A percentile compares a stretch with the other conserved stretches of the same genome.
These are phyloP conservation scores for Monilinia aucupariae DNA, from an alignment of 2,329 filamentous ascomycete species.

Conservation along the genomic window DNA sequence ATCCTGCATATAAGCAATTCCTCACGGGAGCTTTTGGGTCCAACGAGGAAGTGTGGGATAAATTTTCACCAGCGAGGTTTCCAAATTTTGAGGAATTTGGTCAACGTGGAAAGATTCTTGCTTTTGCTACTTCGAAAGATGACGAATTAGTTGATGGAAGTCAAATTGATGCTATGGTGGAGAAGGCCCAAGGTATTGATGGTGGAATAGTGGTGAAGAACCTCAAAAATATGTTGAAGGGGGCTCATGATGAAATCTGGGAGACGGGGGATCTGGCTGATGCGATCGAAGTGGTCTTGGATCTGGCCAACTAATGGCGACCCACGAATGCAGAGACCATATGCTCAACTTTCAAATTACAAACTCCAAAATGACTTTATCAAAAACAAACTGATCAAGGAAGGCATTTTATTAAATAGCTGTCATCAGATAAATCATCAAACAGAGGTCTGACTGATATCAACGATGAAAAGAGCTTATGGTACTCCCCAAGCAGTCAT, in stretches of 20 bases:
- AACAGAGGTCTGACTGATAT: background rate
- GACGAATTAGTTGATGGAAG: conserved; percentile 38
- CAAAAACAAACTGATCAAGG: background rate
- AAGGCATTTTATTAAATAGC: background rate
- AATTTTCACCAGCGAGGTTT: conserved; percentile 32
- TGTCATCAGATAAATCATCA: background rate
- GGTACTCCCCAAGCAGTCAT: too few species aligned
- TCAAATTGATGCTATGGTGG: conserved; percentile 29
- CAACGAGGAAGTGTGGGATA: conserved; percentile 47
- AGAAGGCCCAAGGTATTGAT: background rate
- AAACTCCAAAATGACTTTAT: background rate
- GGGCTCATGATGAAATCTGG: conserved; percentile 7
- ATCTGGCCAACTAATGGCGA: background rate
- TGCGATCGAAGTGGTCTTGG: background rate
- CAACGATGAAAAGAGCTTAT: background rate
- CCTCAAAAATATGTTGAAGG: conserved; percentile 4
- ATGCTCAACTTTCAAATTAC: background rate
- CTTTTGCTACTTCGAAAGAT: conserved; percentile 37
- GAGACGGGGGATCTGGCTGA: conserved; percentile 2
- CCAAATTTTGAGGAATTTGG: conserved; percentile 5
- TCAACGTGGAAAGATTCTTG: conserved; percentile 16
- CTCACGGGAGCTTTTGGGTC: conserved; percentile 41
- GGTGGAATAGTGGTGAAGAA: background rate
- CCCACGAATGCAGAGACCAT: background rate
- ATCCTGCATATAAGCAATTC: conserved; percentile 25